Evolutionary conservation across 352 stramenopile genomes (phyloP).

Genomic region (Globisporangium apiculatum): DNA sequence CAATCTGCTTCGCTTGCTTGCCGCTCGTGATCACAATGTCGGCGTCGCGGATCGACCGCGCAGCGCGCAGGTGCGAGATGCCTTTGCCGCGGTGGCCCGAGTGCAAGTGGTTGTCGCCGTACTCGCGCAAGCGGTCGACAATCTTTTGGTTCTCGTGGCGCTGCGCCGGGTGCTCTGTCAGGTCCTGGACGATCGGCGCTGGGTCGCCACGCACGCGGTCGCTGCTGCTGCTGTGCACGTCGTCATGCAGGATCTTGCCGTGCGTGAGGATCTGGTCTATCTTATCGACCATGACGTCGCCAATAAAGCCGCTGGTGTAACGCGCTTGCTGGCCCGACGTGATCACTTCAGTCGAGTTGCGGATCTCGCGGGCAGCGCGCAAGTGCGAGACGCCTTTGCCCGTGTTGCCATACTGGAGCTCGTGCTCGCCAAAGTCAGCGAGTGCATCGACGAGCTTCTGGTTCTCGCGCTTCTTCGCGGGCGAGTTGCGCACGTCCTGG

Average conservation of each 20-base stretch:
- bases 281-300: conserved; percentile 67
- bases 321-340: conserved; percentile 40
- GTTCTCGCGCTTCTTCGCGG: conserved; percentile 49
- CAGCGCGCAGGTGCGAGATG: conserved; percentile 70
- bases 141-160: conserved; percentile 59
- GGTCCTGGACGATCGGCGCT: conserved; percentile 66
- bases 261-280: conserved; percentile 71
- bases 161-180: conserved; percentile 47
- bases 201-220: conserved; percentile 35
- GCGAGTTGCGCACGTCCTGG: conserved; percentile 30
- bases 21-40: conserved; percentile 43
- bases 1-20: conserved; percentile 43
- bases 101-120: conserved; percentile 65
- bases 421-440: conserved; percentile 58
- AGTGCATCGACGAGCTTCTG: conserved; percentile 57
- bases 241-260: conserved; percentile 55
- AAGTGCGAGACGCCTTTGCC: conserved; percentile 67
- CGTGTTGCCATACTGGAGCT: conserved; percentile 63
- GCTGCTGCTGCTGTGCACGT: conserved; percentile 10
- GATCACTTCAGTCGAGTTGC: conserved; percentile 40
- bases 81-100: conserved; percentile 57
- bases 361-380: conserved; percentile 54
- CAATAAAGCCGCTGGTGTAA: conserved; percentile 41
- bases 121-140: conserved; percentile 57
- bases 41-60: conserved; percentile 46